A percentile compares a stretch with the other conserved stretches of the same genome.
phyloP scores from a whole-genome alignment of 495 filamentous ascomycete genomes.

The Copromyces sp. region DNA sequence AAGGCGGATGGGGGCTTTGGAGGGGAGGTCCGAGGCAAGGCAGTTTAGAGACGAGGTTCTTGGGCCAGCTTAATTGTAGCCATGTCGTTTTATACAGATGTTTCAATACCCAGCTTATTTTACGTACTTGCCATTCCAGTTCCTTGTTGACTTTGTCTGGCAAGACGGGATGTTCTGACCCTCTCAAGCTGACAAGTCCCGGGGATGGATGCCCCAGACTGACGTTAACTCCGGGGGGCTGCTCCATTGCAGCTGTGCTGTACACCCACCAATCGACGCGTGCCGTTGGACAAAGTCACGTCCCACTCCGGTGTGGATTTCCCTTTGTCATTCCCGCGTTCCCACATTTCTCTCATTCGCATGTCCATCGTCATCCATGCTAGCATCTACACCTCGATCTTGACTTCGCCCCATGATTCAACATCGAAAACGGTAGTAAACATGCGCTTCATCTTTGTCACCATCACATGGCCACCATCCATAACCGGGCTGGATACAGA shows the following conservation, averaged over 20 bases:
- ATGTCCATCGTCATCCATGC: background rate
- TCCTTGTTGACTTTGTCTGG: background rate
- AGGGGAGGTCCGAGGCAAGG: background rate
- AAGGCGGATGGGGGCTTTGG: background rate
- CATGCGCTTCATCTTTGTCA: background rate
- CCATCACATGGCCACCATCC: background rate
- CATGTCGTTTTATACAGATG: background rate
- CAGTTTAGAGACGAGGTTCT: background rate
- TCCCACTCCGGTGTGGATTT: background rate
- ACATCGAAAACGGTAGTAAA: background rate
- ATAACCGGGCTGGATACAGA: background rate
- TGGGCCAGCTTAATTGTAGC: background rate
- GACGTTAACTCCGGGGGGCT: background rate
- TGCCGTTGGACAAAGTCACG: background rate
- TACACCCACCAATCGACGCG: background rate
- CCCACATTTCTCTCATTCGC: background rate
- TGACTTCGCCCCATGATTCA: background rate
- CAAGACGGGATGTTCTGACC: background rate
- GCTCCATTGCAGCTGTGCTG: background rate
- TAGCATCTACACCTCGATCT: background rate
- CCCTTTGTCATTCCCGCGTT: background rate
- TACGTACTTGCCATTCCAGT: background rate
- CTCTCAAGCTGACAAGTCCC: background rate
- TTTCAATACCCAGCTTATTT: background rate
- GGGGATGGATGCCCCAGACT: background rate